Evolutionary conservation across 192 early-diverging fungal species (phyloP).

Genomic region (Backusella mclennaniae): DNA sequence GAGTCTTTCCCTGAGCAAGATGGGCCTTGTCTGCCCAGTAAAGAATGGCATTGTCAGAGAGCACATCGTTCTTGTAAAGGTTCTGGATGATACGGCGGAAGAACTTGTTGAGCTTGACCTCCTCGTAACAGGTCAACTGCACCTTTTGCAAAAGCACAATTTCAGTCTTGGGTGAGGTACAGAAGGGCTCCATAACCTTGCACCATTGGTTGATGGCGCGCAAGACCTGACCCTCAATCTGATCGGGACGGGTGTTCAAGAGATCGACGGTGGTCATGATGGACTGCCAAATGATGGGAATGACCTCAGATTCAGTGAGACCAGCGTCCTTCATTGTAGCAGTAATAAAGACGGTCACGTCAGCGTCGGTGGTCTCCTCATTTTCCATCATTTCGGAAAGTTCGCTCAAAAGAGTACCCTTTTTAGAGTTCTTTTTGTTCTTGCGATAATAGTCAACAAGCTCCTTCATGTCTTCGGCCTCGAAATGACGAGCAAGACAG

Average conservation of each 20-base stretch:
- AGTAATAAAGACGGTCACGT: conserved; percentile 65
- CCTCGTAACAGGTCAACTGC: conserved; percentile 85
- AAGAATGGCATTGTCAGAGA: conserved; percentile 88
- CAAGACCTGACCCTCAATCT: conserved; percentile 74
- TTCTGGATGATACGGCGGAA: conserved; percentile 80
- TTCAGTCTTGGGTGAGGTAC: conserved; percentile 80
- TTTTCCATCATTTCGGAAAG: conserved; percentile 54
- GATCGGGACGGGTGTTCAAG: conserved; percentile 73
- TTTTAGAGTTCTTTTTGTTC: conserved; percentile 64
- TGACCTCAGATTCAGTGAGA: conserved; percentile 77
- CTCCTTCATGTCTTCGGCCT: conserved; percentile 88
- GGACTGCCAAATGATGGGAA: conserved; percentile 79
- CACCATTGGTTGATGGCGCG: conserved; percentile 67
- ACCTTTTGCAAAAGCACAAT: conserved; percentile 82
- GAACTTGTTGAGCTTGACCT: conserved; percentile 84
- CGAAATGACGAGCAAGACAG: conserved; percentile 88
- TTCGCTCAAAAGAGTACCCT: conserved; percentile 60
- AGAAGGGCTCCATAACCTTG: conserved; percentile 72
- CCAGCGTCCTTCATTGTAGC: conserved; percentile 60
- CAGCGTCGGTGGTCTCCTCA: conserved; percentile 41
- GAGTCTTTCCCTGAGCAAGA: conserved; percentile 81
- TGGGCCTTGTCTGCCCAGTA: conserved; percentile 95
- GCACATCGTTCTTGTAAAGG: conserved; percentile 88
- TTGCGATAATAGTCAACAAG: conserved; percentile 80
- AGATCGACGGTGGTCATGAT: conserved; percentile 80